Percentiles rank a stretch among this genome's conserved stretches.
Conservation (phyloP, 129 eudicot species). For the Pittosporum tobira region DNA sequence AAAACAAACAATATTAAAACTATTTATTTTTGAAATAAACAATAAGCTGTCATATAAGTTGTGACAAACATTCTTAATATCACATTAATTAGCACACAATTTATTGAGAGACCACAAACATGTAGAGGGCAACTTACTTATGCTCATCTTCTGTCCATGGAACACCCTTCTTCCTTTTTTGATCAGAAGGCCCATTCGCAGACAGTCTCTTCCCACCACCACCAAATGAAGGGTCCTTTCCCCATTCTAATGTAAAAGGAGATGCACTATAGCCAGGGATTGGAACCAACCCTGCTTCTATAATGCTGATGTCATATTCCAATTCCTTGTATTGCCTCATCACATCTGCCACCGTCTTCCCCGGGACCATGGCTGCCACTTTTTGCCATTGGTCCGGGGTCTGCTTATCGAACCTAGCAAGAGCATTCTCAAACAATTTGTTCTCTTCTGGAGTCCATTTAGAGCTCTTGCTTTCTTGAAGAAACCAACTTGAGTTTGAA, state of each 20-base stretch:
- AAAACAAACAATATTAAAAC: too few relatives aligned
- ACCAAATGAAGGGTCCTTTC: constrained; percentile 36
- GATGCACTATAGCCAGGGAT: constrained; percentile 56
- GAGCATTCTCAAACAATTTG: constrained; percentile 91
- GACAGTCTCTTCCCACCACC: constrained; percentile 44
- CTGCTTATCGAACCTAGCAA: constrained; percentile 77
- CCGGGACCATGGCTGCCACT: constrained; percentile 94
- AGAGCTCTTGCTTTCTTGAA: constrained; percentile 62
- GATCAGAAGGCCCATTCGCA: constrained; percentile 46
- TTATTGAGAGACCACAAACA: neutral
- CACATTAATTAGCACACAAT: neutral
- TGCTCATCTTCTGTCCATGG: constrained; percentile 99
- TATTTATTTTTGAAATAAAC: too few relatives aligned
- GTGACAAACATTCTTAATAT: too few relatives aligned
- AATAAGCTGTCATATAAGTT: too few relatives aligned
- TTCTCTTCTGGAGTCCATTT: constrained; percentile 85
- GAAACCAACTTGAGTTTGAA: constrained; percentile 61
- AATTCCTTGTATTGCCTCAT: constrained; percentile 66
- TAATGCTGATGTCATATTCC: constrained; percentile 84
- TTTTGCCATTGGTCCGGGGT: constrained; percentile 90
- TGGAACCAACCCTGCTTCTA: constrained; percentile 83
- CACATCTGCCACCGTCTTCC: constrained; percentile 85
- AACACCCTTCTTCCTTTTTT: constrained; percentile 90
- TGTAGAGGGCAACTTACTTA: constrained; percentile 42
- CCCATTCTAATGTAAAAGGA: constrained; percentile 80